Base-by-base conservation (phyloP, 2,329 filamentous ascomycete species). In the Pleurostoma richardsiae region DNA sequence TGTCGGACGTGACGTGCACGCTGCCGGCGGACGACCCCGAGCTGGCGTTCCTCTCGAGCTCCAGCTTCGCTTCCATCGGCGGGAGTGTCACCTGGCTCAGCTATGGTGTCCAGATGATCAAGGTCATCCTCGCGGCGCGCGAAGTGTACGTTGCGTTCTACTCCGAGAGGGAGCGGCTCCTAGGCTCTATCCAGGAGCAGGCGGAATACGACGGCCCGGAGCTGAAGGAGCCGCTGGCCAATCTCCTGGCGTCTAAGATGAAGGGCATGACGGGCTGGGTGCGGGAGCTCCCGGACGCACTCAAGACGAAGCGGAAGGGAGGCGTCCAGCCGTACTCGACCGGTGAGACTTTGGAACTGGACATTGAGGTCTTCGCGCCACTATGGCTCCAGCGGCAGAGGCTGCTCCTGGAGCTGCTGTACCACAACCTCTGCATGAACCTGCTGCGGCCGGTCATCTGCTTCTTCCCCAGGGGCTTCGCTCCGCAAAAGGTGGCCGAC, bases 341-440 rank as follows among this genome's bases (percentile, higher is more conserved):
- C 1, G 63, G 68, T 33, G 44, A 46, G 7, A 56, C 61, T 3
- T 19, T 19, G 19, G 39, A 49, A 2, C 52, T 71, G 2, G 51
- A 59, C 6, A 51, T 70, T 10, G 65, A 71, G 43, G 54, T 47
- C 11, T 67, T 64, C 41, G 59, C 64, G 1, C 68, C 69, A 2
- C 45, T 59, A 3, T 72, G 68, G 68, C 52, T 72, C 3, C 68
- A 70, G 45, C 63, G 65, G 4, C 68, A 73, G 46, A 67, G 68
- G 2, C 44, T 73, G 1, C 58, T 69, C 10, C 57, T 72, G 8
- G 69, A 72, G 48, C 50, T 70, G 4, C 46, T 66, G 10, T 72
- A 71, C 50, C 69, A 72, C 47, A 61, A 65, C 40, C 52, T 68
- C 1, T 52, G 49, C 42, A 57, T 63, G 40, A 66, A 62, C 48